phyloP scores from a whole-genome alignment of 1,284 basidiomycete species.

The Ustilago shanxiensis region DNA sequence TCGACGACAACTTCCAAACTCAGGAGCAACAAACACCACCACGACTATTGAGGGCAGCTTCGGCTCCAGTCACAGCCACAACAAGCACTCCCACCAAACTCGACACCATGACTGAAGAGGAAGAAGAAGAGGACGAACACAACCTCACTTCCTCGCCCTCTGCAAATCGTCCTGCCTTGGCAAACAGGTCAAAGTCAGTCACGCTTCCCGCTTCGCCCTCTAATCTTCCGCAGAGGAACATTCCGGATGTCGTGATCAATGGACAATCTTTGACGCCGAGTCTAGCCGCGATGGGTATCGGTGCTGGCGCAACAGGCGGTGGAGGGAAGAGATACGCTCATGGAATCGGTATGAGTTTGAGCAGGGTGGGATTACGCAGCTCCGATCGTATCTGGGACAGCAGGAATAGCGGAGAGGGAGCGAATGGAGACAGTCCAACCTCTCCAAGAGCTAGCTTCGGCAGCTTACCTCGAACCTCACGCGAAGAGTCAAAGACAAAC shows the following conservation, averaged over 20 bases:
- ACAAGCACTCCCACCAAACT: constrained; percentile 18
- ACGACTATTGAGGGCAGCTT: constrained; percentile 8
- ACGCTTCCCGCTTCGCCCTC: constrained; percentile 10
- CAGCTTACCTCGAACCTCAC: constrained; percentile 4
- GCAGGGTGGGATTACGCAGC: constrained; percentile 45
- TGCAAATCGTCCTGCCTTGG: neutral
- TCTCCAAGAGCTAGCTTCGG: constrained; percentile 26
- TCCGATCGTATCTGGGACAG: constrained; percentile 49
- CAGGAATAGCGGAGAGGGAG: neutral
- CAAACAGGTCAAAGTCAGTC: constrained; percentile 29
- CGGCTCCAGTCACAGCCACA: constrained; percentile 19
- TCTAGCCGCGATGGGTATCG: constrained; percentile 28
- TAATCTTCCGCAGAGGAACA: constrained; percentile 19
- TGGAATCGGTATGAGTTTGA: constrained; percentile 50
- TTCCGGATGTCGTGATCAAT: constrained; percentile 47
- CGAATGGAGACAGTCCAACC: neutral
- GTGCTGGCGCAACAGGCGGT: no score
- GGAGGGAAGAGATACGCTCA: constrained; percentile 17
- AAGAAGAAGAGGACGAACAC: constrained; percentile 18
- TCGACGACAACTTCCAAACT: neutral
- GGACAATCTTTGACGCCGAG: constrained; percentile 27
- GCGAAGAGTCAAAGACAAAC: neutral
- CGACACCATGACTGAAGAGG: constrained; percentile 42
- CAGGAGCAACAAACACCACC: constrained; percentile 14
- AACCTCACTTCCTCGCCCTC: neutral